phyloP scores from a whole-genome alignment of 495 filamentous ascomycete genomes.

The Rostrohypoxylon terebratum region DNA sequence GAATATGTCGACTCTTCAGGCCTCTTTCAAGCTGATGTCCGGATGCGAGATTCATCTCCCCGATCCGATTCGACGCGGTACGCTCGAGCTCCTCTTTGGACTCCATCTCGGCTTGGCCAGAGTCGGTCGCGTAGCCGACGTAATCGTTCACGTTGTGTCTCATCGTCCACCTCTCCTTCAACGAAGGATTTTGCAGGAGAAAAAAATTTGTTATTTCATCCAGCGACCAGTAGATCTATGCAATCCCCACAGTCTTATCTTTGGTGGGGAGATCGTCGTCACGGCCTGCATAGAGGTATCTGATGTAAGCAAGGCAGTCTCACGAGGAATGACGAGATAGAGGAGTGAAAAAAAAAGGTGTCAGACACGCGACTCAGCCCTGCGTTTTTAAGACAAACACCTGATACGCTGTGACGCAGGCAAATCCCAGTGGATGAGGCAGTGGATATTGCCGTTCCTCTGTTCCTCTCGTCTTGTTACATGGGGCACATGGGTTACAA shows the following conservation, averaged over 20 bases:
- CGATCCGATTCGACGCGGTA: conserved; percentile 58
- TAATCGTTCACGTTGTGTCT: conserved; percentile 5
- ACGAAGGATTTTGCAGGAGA: background rate
- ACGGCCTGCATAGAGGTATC: background rate
- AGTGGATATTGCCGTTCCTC: conserved; percentile 10
- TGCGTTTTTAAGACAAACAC: conserved; percentile 8
- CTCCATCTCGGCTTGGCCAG: conserved; percentile 50
- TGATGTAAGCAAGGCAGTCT: background rate
- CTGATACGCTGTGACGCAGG: background rate
- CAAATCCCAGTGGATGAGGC: background rate
- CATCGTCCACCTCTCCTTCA: conserved; percentile 23
- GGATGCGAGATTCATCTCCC: conserved; percentile 66
- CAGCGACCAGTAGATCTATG: background rate
- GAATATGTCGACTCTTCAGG: conserved; percentile 74
- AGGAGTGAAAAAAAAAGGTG: background rate
- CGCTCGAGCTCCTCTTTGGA: conserved; percentile 61
- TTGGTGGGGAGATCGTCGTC: background rate
- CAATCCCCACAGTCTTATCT: background rate
- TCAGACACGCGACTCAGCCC: background rate
- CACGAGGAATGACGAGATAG: background rate
- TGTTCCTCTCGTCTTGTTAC: conserved; percentile 8
- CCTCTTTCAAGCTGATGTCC: conserved; percentile 67
- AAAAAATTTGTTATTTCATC: conserved; percentile 1
- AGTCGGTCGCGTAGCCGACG: conserved; percentile 22
- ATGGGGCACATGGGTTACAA: conserved; percentile 2